Evolutionary conservation across 345 rosid genomes (phyloP), one percentile per base, ranked within the genome.

Genomic region (Aethionema arabicum): DNA sequence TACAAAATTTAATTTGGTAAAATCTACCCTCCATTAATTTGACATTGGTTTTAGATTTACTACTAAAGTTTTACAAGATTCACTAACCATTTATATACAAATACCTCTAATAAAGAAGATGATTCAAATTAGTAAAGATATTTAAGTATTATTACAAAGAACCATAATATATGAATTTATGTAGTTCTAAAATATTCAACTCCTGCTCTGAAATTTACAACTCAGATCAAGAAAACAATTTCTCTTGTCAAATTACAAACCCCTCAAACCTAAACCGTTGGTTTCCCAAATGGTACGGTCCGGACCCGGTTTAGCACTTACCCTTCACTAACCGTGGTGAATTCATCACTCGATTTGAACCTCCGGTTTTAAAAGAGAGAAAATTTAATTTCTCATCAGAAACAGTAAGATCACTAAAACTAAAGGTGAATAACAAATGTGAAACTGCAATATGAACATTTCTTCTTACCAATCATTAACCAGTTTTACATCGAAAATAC

Each of bases 401-500:
- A 36, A 63, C 86, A 11, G 61, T 85, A 0, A 74, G 69, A 0
- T 64, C 36, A 38, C 69, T 88, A 37, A 83, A 85, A 73, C 69
- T 72, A 8, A 74, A 65, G 63, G 85, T 83, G 9, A 88, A 88
- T 56, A 21, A 66, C 7, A 83, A 85, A 46, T 52, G 46, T 21
- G 59, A 67, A 14, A 78, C 80, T 36, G 27, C 27, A 21, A 59
- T n/a, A n/a, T 4, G 16, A 72, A 72, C 32, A 82, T 88, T 13
- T 88, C 90, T 1, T 85, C 92, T 14, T 83, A 80, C 37, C 91
- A 83, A 61, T 59, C 92, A 0, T 12, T 88, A 41, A 71, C 83
- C 7, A 84, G 86, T 0, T 61, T 82, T 12, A 31, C 12, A 42
- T 85, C 88, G 92, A 74, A 76, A 47, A 69, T 79, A 52, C 73